Conservation (phyloP, 2,329 filamentous ascomycete genomes). For the Cladosporium sp. region DNA sequence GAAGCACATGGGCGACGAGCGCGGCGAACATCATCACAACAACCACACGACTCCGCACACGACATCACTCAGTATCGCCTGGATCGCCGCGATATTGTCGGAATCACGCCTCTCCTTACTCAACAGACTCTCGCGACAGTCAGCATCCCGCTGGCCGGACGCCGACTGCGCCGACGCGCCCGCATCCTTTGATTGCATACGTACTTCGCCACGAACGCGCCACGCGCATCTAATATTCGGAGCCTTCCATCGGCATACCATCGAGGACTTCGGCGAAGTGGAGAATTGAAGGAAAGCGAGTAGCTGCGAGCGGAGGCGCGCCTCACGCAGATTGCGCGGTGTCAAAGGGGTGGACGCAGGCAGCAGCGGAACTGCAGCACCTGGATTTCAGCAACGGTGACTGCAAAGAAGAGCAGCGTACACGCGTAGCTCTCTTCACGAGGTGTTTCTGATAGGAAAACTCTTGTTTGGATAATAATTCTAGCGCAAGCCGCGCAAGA, state of each 20-base stretch:
- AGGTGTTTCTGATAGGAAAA: neutral
- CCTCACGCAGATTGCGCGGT: conserved; percentile 29
- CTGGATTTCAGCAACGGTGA: neutral
- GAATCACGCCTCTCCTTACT: conserved; percentile 14
- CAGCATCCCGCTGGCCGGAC: conserved; percentile 28
- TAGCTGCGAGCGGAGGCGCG: conserved; percentile 23
- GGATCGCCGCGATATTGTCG: conserved; percentile 27
- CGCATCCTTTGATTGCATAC: conserved; percentile 7
- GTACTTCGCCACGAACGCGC: conserved; percentile 19
- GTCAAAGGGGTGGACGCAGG: conserved; percentile 26
- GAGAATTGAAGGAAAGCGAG: conserved; percentile 16
- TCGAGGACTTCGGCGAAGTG: conserved; percentile 14
- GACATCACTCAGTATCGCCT: conserved; percentile 24
- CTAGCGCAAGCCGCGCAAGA: conserved; percentile 2
- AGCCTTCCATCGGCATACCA: conserved; percentile 16
- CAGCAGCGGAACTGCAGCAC: conserved; percentile 14
- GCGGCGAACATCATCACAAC: conserved; percentile 11
- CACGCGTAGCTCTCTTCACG: neutral
- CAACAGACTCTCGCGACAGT: conserved; percentile 6
- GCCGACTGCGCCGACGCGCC: conserved; percentile 22
- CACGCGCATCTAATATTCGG: conserved; percentile 23
- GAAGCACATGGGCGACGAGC: neutral
- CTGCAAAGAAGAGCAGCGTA: neutral
- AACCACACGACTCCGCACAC: conserved; percentile 15
- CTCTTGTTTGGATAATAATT: conserved; percentile 7